Base-by-base conservation (phyloP, 257 asterid genomes). In the Solanum ossicruentum region DNA sequence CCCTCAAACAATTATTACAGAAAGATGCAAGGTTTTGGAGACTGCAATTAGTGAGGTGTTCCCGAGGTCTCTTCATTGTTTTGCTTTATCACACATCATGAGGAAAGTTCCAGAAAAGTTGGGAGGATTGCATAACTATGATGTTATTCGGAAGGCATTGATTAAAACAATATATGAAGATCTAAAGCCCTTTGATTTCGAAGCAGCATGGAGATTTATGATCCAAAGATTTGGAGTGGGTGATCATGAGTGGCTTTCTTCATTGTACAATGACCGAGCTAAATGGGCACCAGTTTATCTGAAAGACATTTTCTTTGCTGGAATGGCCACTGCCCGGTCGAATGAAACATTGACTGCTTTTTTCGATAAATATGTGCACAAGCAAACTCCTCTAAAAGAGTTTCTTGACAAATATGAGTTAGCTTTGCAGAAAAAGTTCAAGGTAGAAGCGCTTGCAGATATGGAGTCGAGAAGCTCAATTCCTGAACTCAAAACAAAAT, bases 371-470 rank as follows among this genome's bases (percentile, higher is more conserved):
- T 92, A 90, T 41, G 88, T 93, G 84, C 96, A 92, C 90, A 94
- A 93, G 90, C 98, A 93, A 89, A 93, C 98, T 3, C 94, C 97
- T 1, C 71, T 93, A 80, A 95, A 92, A 80, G 98, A 95, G 85
- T 95, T 93, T 84, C 96, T 95, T 8, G 98, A 95, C 89, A 93
- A 93, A 90, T 94, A 95, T 78, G 98, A 95, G 85, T 85, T 93
- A 79, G 98, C 95, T 47, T 80, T 93, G 85, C 94, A 93, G 84
- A 93, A 89, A 87, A 92, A 89, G 83, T 93, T 89, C 89, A 93
- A 90, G 89, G 97, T 93, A 87, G 98, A 95, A 90, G 88, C 86
- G 10, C 84, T 49, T 58, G 93, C 96, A 60, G 98, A 95, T 85
- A 86, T 81, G 70, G 95, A 95, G 80, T 93, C 98, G 0, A 90